These are phyloP conservation scores for Brassica incana DNA, from an alignment of 345 rosid species.

Conservation along the genomic window DNA sequence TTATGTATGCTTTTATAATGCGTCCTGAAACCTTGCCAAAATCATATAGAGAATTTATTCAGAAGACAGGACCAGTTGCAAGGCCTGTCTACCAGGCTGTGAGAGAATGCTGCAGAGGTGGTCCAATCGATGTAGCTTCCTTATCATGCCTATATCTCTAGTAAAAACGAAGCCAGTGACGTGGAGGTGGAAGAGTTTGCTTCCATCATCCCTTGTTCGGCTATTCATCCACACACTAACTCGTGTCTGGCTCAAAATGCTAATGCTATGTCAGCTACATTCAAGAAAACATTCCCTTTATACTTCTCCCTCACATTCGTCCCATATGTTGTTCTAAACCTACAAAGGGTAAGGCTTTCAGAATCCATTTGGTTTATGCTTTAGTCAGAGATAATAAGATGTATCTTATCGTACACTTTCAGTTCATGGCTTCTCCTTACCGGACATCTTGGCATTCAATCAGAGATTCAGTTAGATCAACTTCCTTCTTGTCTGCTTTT, in stretches of 20 bases:
- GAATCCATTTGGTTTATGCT: slow-evolving; percentile 10
- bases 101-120: slow-evolving; percentile 89
- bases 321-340: slow-evolving; percentile 89
- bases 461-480: slow-evolving; percentile 87
- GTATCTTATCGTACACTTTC: slow-evolving; percentile 34
- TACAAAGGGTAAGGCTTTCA: slow-evolving; percentile 69
- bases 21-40: slow-evolving; percentile 97
- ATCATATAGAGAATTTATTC: slow-evolving; percentile 91
- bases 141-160: slow-evolving; percentile 65
- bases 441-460: slow-evolving; percentile 83
- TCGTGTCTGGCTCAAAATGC: slow-evolving; percentile 83
- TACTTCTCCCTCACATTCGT: slow-evolving; percentile 96
- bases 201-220: slow-evolving; percentile 83
- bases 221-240: slow-evolving; percentile 81
- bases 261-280: slow-evolving; percentile 85
- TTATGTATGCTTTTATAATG: slow-evolving; percentile 89
- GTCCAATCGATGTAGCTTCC: slow-evolving; percentile 71
- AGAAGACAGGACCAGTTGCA: slow-evolving; percentile 96
- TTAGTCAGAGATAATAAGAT: slow-evolving; percentile 12
- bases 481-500: slow-evolving; percentile 93
- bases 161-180: slow-evolving; percentile 48
- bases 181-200: slow-evolving; percentile 76
- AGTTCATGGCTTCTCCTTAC: slow-evolving; percentile 93
- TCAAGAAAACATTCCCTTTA: slow-evolving; percentile 93
- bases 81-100: slow-evolving; percentile 90